Conservation (phyloP, 2,329 filamentous ascomycete species). For the Aureobasidium sp. region DNA sequence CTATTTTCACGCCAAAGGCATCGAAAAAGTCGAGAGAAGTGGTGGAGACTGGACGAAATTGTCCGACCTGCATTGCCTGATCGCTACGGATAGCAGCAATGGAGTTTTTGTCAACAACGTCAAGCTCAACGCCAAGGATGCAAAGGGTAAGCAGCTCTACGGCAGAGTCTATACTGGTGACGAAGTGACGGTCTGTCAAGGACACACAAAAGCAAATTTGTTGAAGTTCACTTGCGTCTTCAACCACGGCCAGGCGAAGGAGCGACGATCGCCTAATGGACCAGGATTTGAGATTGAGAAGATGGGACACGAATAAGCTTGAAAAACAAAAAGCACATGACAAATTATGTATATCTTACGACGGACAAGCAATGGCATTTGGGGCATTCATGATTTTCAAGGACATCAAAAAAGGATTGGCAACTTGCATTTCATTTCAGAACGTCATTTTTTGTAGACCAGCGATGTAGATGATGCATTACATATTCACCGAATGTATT, state of each 20-base stretch:
- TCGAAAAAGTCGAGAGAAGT: conserved; percentile 48
- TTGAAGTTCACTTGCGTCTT: conserved; percentile 40
- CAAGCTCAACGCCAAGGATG: conserved; percentile 51
- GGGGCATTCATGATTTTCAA: not conserved
- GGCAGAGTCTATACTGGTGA: conserved; percentile 71
- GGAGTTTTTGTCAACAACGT: conserved; percentile 73
- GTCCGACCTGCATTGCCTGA: conserved; percentile 56
- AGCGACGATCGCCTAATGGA: conserved; percentile 1
- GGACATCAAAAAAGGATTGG: not conserved
- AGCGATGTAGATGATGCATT: not conserved
- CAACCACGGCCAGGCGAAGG: conserved; percentile 32
- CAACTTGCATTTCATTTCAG: not conserved
- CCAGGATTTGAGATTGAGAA: conserved; percentile 5
- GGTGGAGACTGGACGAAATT: conserved; percentile 49
- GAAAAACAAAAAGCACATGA: not conserved
- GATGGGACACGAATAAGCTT: not conserved
- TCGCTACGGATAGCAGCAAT: conserved; percentile 70
- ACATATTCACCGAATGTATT: not conserved
- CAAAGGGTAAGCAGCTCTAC: conserved; percentile 47
- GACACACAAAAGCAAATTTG: conserved; percentile 17
- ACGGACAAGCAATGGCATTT: not conserved
- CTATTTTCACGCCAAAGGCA: conserved; percentile 63
- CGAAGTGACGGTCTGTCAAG: conserved; percentile 62
- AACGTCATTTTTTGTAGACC: not conserved
- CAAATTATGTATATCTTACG: not conserved